phyloP scores from a whole-genome alignment of 2,329 filamentous ascomycete species.

The Alternaria ventricosa region DNA sequence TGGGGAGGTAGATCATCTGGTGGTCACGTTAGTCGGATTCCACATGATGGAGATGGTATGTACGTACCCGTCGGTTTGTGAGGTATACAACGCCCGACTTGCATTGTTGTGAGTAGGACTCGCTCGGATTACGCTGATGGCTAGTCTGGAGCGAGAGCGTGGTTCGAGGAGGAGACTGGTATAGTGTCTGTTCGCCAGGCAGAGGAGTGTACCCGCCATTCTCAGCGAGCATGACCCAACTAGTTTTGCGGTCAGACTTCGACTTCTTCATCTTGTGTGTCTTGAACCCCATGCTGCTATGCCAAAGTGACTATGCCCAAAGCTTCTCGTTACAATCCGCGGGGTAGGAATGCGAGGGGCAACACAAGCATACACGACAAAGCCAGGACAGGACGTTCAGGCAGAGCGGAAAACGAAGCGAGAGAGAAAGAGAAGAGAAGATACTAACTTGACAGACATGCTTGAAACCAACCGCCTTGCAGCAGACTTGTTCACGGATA shows the following conservation, averaged over 20 bases:
- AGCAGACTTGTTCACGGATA: slow-evolving; percentile 29
- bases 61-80: slow-evolving; percentile 78
- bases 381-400: background rate
- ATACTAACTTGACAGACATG: slow-evolving; percentile 52
- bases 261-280: slow-evolving; percentile 31
- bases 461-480: slow-evolving; percentile 16
- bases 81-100: slow-evolving; percentile 78
- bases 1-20: slow-evolving; percentile 86
- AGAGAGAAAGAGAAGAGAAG: slow-evolving; percentile 8
- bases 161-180: slow-evolving; percentile 80
- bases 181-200: slow-evolving; percentile 81
- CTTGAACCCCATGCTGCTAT: slow-evolving; percentile 8
- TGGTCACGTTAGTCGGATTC: slow-evolving; percentile 6
- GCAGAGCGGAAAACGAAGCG: background rate
- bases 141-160: slow-evolving; percentile 76
- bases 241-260: slow-evolving; percentile 52
- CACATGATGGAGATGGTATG: background rate
- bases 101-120: slow-evolving; percentile 73
- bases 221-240: slow-evolving; percentile 92
- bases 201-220: slow-evolving; percentile 78
- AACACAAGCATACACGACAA: background rate
- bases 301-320: background rate
- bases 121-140: slow-evolving; percentile 67
- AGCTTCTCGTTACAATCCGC: slow-evolving; percentile 8
- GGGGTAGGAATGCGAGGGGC: slow-evolving; percentile 14